Percentiles rank a stretch among this genome's conserved stretches.
Evolutionary conservation across 108 stramenopile genomes (phyloP).

Genomic region (Discostella pseudostelligera): DNA sequence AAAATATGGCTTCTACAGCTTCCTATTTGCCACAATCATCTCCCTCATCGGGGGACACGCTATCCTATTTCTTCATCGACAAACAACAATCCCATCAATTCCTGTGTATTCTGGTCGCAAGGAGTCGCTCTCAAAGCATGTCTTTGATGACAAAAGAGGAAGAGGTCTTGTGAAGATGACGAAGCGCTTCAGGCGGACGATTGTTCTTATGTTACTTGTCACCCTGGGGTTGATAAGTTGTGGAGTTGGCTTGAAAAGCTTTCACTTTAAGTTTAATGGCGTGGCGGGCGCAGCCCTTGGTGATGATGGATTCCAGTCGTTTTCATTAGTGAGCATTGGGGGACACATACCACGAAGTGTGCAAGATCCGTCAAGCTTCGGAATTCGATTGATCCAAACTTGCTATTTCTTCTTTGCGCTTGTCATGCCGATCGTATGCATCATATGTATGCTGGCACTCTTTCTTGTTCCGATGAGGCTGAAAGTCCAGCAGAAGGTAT

Average conservation of each 20-base stretch:
- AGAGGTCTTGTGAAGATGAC: constrained; percentile 44
- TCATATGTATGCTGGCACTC: constrained; percentile 55
- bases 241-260: constrained; percentile 64
- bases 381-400: constrained; percentile 64
- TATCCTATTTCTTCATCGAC: constrained; percentile 78
- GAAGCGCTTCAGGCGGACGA: constrained; percentile 30
- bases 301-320: constrained; percentile 47
- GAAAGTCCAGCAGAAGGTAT: constrained; percentile 54
- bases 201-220: constrained; percentile 27
- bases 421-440: constrained; percentile 76
- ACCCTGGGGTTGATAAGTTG: constrained; percentile 38
- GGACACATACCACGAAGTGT: constrained; percentile 62
- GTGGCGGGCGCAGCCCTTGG: constrained; percentile 77
- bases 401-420: constrained; percentile 87
- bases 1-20: constrained; percentile 82
- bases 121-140: constrained; percentile 35
- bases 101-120: constrained; percentile 42
- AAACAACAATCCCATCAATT: constrained; percentile 41
- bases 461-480: constrained; percentile 70
- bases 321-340: constrained; percentile 80
- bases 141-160: constrained; percentile 46
- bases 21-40: constrained; percentile 81
- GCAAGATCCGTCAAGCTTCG: constrained; percentile 52
- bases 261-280: constrained; percentile 85
- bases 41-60: constrained; percentile 80